Evolutionary conservation across 495 filamentous ascomycete species (phyloP).

Genomic region (Tetracladium marchalianum): DNA sequence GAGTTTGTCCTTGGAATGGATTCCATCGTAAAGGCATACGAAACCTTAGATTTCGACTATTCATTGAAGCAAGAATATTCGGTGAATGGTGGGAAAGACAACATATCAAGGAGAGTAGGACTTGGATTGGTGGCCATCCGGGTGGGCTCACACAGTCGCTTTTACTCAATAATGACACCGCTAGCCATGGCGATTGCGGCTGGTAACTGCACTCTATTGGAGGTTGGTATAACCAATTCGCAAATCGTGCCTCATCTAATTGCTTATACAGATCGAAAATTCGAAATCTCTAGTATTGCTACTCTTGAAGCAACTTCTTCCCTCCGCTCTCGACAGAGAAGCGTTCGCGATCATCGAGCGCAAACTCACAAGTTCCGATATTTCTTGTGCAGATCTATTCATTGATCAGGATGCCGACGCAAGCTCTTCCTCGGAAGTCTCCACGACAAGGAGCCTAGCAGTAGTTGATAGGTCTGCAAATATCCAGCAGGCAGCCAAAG

Average conservation of each 20-base stretch:
- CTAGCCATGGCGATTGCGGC: slow-evolving; percentile 7
- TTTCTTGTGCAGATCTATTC: no score
- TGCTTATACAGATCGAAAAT: no score
- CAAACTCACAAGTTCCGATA: no score
- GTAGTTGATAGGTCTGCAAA: not conserved
- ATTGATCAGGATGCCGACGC: no score
- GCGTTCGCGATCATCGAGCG: slow-evolving; percentile 3
- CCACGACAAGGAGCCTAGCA: not conserved
- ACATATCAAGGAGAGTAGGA: slow-evolving; percentile 1
- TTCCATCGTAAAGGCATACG: slow-evolving; percentile 1
- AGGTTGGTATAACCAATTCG: slow-evolving; percentile 4
- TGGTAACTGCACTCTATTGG: slow-evolving; percentile 12
- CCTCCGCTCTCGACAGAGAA: slow-evolving; percentile 6
- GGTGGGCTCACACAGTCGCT: slow-evolving; percentile 3
- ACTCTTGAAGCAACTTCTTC: slow-evolving; percentile 3
- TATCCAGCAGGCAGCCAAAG: not conserved
- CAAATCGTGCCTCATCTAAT: not conserved
- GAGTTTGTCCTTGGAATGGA: slow-evolving; percentile 11
- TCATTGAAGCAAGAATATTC: slow-evolving; percentile 11
- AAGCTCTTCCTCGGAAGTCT: no score
- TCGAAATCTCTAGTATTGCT: not conserved
- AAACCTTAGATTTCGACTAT: slow-evolving; percentile 13
- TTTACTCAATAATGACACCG: slow-evolving; percentile 9
- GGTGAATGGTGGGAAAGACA: slow-evolving; percentile 9
- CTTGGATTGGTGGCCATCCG: slow-evolving; percentile 8